Percentiles rank a stretch among this genome's conserved stretches.
phyloP scores from a whole-genome alignment of 1,284 basidiomycete genomes.

The Austropuccinia psidii region DNA sequence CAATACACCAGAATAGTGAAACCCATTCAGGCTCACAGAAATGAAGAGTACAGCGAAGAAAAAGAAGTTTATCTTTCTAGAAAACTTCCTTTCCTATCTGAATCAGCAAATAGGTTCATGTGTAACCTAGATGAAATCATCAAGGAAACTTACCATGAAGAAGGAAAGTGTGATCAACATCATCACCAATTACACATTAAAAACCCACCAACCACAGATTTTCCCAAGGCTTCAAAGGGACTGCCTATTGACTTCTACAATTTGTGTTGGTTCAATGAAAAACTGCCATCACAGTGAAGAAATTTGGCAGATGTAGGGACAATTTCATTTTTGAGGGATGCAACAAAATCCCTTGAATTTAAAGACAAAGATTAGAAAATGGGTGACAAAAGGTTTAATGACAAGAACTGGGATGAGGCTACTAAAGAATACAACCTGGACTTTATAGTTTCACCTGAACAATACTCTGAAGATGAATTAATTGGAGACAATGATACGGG shows the following conservation, averaged over 20 bases:
- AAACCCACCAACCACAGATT: not conserved
- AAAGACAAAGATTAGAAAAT: not conserved
- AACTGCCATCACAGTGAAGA: not conserved
- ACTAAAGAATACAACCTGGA: not conserved
- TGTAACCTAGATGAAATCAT: not conserved
- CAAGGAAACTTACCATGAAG: not conserved
- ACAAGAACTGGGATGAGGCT: not conserved
- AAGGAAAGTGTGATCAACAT: not conserved
- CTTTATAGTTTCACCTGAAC: too few relatives aligned
- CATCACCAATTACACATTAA: not conserved
- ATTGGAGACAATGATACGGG: too few relatives aligned
- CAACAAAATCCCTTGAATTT: not conserved
- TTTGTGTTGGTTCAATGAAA: not conserved
- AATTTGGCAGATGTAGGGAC: not conserved
- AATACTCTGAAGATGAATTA: too few relatives aligned
- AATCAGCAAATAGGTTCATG: not conserved
- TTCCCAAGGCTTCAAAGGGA: constrained; percentile 1
- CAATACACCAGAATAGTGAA: not conserved
- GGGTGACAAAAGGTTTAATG: not conserved
- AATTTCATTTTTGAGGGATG: not conserved
- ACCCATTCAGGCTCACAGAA: not conserved
- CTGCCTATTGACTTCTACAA: constrained; percentile 20
- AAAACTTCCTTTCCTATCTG: not conserved
- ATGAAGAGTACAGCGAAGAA: not conserved
- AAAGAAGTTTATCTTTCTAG: not conserved